A percentile compares a stretch with the other conserved stretches of the same genome.
These are phyloP conservation scores for Posidonia oceanica DNA, from an alignment of 116 monocot genomes.

Conservation along the genomic window DNA sequence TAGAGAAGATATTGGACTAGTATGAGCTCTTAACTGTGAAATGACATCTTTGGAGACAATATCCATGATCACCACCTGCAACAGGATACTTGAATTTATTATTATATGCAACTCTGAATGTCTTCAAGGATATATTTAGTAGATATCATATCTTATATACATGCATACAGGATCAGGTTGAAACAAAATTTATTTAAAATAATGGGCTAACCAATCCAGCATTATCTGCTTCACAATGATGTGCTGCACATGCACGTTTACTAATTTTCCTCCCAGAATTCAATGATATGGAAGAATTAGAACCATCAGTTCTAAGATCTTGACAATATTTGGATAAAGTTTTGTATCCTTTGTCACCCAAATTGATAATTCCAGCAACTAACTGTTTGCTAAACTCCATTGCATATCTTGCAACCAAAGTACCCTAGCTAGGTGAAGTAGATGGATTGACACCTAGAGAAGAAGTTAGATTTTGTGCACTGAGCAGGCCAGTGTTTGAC, in stretches of 20 bases:
- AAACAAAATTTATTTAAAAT: background rate
- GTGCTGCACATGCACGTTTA: slow-evolving; percentile 30
- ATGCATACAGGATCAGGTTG: background rate
- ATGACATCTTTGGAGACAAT: slow-evolving; percentile 72
- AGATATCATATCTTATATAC: background rate
- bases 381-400: slow-evolving; percentile 99
- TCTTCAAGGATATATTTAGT: too few species aligned
- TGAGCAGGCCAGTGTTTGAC: slow-evolving; percentile 72
- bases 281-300: too few species aligned
- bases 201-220: slow-evolving; percentile 76
- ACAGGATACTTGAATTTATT: background rate
- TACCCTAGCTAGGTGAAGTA: slow-evolving; percentile 81
- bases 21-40: slow-evolving; percentile 95
- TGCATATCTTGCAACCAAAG: slow-evolving; percentile 93
- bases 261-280: slow-evolving; percentile 51
- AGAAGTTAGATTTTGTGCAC: slow-evolving; percentile 82
- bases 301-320: slow-evolving; percentile 74
- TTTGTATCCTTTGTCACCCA: slow-evolving; percentile 95
- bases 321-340: slow-evolving; percentile 86
- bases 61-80: slow-evolving; percentile 92
- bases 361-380: slow-evolving; percentile 82
- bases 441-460: slow-evolving; percentile 93
- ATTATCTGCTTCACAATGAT: slow-evolving; percentile 80
- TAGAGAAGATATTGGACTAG: slow-evolving; percentile 90
- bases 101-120: too few species aligned